phyloP scores from a whole-genome alignment of 345 rosid genomes.

The Aquilaria sinensis region DNA sequence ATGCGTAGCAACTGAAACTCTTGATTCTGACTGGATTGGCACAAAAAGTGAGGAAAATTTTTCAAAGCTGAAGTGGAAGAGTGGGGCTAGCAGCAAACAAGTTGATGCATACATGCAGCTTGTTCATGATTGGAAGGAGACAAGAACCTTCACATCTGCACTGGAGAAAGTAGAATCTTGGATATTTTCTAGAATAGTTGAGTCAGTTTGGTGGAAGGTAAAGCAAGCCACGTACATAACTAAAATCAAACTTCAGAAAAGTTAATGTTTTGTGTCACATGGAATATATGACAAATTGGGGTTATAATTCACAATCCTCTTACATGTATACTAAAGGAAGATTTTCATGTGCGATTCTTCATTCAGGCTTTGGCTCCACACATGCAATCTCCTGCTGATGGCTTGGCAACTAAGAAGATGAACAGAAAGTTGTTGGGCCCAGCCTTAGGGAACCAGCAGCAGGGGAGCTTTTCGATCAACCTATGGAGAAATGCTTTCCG shows the following conservation, averaged over 20 bases:
- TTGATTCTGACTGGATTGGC: conserved; percentile 45
- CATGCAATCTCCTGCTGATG: conserved; percentile 68
- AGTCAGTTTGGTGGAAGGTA: conserved; percentile 99
- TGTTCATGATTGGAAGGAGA: conserved; percentile 88
- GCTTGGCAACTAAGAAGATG: conserved; percentile 32
- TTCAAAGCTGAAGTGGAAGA: conserved; percentile 39
- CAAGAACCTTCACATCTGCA: conserved; percentile 70
- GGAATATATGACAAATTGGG: too few relatives aligned
- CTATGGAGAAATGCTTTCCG: conserved; percentile 80
- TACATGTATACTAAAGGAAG: not conserved
- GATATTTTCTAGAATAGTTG: conserved; percentile 86
- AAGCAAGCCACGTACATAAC: not conserved
- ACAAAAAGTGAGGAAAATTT: conserved; percentile 34
- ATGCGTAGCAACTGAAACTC: conserved; percentile 29
- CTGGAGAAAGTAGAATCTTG: conserved; percentile 81
- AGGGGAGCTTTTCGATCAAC: conserved; percentile 64
- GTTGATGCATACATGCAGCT: conserved; percentile 39
- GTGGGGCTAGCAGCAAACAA: conserved; percentile 26
- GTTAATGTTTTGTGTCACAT: not conserved
- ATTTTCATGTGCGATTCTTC: conserved; percentile 3
- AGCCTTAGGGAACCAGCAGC: conserved; percentile 70
- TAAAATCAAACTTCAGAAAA: too few relatives aligned
- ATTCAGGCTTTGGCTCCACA: conserved; percentile 79
- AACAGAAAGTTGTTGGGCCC: conserved; percentile 61
- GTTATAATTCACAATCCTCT: not conserved